Evolutionary conservation across 2,329 filamentous ascomycete species (phyloP), one percentile per base, ranked within the genome.

Genomic region (Colletotrichum orchidophilum): DNA sequence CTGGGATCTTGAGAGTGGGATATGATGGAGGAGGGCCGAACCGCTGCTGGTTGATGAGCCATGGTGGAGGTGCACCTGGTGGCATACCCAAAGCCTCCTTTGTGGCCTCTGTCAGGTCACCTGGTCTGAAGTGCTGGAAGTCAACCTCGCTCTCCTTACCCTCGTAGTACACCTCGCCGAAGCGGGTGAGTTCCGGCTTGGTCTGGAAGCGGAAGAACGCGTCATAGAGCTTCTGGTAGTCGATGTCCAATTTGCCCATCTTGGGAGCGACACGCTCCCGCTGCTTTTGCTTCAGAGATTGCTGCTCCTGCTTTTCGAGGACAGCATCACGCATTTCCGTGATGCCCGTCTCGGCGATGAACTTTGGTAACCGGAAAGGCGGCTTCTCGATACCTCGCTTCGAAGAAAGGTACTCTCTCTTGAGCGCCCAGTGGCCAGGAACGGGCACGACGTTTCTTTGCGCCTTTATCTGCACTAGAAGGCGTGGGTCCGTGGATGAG

Each of bases 161-260:
- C 82, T 99, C 96, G 80, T 98, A 98, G 82, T 99, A 99, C n/a
- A 99, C 95, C 81, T 99, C 96, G 50, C 96, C 96, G 76, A 97
- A 99, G 53, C 95, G 90, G 35, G 96, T 98, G 73, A 99, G 85
- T 76, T 95, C 92, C 0, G 96, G 96, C 83, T 99, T 99, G 50
- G 94, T 97, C 83, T 99, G 96, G 80, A 97, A 97, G 71, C 95
- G 91, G 86, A 99, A 99, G 86, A 99, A 99, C 4, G 96, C 96
- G 80, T 98, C 96, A 83, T 98, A 98, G 65, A 98, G 90, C 81
- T 96, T 98, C 79, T 97, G 94, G 81, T 99, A 99, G 82, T 99
- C 96, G 75, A 99, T 98, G 80, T 99, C 96, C 61, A 99, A 87
- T 81, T 96, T 97, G 73, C 96, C 96, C 89, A 98, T 96, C 83